These are phyloP conservation scores for Termitomyces sp. DNA, from an alignment of 768 basidiomycete genomes.

Conservation along the genomic window DNA sequence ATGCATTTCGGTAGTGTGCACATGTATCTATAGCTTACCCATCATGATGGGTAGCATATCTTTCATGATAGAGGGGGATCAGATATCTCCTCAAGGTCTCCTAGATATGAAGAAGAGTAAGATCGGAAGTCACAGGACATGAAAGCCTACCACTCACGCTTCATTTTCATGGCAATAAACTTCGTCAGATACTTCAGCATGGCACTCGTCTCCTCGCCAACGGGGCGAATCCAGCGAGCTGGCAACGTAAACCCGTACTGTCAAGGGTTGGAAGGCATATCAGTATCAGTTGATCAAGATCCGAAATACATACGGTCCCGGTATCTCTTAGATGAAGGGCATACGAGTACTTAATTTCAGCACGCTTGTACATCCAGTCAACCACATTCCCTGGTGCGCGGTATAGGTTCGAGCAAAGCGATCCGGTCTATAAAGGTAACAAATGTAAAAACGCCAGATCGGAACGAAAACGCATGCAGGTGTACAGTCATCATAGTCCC, in stretches of 20 bases:
- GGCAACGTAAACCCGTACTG: conserved; percentile 80
- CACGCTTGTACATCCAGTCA: conserved; percentile 57
- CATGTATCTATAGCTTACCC: not conserved
- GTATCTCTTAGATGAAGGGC: conserved; percentile 64
- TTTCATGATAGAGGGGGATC: not conserved
- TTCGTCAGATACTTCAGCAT: conserved; percentile 62
- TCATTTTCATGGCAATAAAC: conserved; percentile 48
- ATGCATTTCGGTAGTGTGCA: not conserved
- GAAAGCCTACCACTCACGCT: conserved; percentile 16
- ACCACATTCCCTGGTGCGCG: conserved; percentile 57
- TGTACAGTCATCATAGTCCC: conserved; percentile 47
- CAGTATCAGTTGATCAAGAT: not conserved
- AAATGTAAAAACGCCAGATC: not conserved
- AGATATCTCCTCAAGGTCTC: not conserved
- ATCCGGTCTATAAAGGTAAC: conserved; percentile 31
- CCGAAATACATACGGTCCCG: conserved; percentile 47
- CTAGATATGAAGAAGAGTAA: not conserved
- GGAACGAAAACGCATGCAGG: not conserved
- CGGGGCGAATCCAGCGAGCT: conserved; percentile 63
- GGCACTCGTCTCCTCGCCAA: conserved; percentile 68
- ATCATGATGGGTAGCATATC: not conserved
- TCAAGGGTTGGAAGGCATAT: not conserved
- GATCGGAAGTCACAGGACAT: not conserved
- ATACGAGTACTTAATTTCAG: conserved; percentile 56
- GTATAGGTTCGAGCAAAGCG: conserved; percentile 41